phyloP scores from a whole-genome alignment of 192 early-diverging fungal genomes.

The Paraglomus brasilianum region DNA sequence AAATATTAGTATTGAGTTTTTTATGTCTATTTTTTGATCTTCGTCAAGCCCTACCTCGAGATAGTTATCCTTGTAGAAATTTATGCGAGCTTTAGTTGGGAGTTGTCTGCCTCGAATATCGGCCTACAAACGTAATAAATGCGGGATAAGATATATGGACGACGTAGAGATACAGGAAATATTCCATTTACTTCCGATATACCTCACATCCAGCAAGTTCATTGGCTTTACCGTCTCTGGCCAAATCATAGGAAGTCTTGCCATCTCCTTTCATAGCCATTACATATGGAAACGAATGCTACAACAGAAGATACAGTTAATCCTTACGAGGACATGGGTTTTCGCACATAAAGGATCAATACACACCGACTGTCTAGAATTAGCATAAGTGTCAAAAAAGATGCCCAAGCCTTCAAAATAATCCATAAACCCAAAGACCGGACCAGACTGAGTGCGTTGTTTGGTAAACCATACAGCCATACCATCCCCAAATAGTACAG shows the following conservation, averaged over 20 bases:
- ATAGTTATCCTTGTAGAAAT: conserved; percentile 65
- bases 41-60: conserved; percentile 7
- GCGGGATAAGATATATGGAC: neutral
- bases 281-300: conserved; percentile 82
- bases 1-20: neutral
- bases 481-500: conserved; percentile 88
- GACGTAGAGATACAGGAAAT: neutral
- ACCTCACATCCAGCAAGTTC: conserved; percentile 63
- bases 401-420: conserved; percentile 90
- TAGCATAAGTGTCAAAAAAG: conserved; percentile 97
- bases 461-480: conserved; percentile 94
- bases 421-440: conserved; percentile 88
- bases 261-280: conserved; percentile 96
- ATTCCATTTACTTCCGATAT: conserved; percentile 9
- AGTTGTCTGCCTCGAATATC: conserved; percentile 72
- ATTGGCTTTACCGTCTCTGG: conserved; percentile 77
- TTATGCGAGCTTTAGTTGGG: conserved; percentile 65
- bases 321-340: neutral
- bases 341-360: neutral
- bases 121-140: conserved; percentile 36
- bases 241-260: conserved; percentile 78
- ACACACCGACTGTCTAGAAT: conserved; percentile 59
- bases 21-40: neutral
- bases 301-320: neutral
- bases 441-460: conserved; percentile 65